Percentiles rank a stretch among this genome's conserved stretches.
phyloP scores from a whole-genome alignment of 2,329 filamentous ascomycete species.

The Pseudogymnoascus sp. region DNA sequence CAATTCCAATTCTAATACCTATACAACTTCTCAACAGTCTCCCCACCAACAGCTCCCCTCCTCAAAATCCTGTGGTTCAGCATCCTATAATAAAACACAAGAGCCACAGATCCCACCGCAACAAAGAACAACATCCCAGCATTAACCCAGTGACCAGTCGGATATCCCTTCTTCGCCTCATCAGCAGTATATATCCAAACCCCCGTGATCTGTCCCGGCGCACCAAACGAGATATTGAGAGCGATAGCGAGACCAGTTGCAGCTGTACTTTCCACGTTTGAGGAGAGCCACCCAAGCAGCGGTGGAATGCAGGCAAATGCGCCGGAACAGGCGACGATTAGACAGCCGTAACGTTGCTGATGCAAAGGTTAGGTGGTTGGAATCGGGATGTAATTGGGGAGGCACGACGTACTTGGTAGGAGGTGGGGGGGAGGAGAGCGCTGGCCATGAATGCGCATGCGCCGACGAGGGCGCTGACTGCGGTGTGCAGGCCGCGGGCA shows the following conservation, averaged over 20 bases:
- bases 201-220: neutral
- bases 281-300: neutral
- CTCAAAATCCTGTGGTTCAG: neutral
- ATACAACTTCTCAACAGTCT: neutral
- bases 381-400: neutral
- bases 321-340: neutral
- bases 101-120: neutral
- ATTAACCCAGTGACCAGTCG: conserved; percentile 3
- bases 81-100: neutral
- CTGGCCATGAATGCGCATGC: conserved; percentile 45
- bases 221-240: neutral
- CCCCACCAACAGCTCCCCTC: neutral
- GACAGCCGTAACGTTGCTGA: neutral
- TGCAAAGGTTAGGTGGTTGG: neutral
- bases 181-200: neutral
- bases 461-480: conserved; percentile 40
- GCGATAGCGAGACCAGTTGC: neutral
- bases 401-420: neutral
- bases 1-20: neutral
- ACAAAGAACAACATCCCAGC: conserved; percentile 2
- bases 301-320: neutral
- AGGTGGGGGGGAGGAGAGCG: neutral
- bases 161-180: neutral
- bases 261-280: neutral
- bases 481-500: conserved; percentile 44